Conservation (phyloP, 352 stramenopile genomes). For the Halophytophthora batemanensis region DNA sequence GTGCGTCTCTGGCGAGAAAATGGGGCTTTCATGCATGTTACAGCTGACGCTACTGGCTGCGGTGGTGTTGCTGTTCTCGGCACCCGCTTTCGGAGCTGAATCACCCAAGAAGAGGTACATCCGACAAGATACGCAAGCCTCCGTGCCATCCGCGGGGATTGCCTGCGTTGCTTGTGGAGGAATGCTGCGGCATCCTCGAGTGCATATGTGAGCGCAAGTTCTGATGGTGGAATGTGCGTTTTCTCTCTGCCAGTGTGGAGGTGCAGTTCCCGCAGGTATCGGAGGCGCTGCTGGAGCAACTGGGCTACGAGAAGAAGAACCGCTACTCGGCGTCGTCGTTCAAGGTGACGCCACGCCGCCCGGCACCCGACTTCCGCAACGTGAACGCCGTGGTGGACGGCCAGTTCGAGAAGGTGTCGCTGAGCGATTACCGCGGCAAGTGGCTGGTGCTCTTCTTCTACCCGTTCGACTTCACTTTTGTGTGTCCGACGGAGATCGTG, state of each 20-base stretch:
- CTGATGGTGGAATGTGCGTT: background rate
- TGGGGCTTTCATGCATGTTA: constrained; percentile 14
- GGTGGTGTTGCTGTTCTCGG: constrained; percentile 31
- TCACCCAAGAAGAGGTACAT: constrained; percentile 53
- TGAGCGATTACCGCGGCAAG: constrained; percentile 73
- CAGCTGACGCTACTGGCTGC: constrained; percentile 26
- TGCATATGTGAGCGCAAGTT: too few relatives aligned
- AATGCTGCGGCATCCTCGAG: too few relatives aligned
- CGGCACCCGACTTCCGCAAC: constrained; percentile 63
- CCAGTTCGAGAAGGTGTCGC: constrained; percentile 77
- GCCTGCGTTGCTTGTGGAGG: too few relatives aligned
- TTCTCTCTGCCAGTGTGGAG: constrained; percentile 37
- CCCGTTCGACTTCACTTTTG: constrained; percentile 86
- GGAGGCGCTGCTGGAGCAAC: constrained; percentile 68
- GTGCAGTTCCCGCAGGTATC: constrained; percentile 77
- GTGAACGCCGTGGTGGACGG: constrained; percentile 79
- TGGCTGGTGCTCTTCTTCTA: constrained; percentile 89
- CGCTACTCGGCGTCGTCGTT: constrained; percentile 67
- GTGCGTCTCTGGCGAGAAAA: background rate
- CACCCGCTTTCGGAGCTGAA: constrained; percentile 12
- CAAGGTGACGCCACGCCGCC: constrained; percentile 75
- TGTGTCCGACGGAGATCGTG: constrained; percentile 83
- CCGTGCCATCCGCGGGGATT: too few relatives aligned
- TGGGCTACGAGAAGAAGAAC: constrained; percentile 83
- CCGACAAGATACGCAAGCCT: background rate